Conservation (phyloP, 108 stramenopile species). For the Thalassiosira profunda region DNA sequence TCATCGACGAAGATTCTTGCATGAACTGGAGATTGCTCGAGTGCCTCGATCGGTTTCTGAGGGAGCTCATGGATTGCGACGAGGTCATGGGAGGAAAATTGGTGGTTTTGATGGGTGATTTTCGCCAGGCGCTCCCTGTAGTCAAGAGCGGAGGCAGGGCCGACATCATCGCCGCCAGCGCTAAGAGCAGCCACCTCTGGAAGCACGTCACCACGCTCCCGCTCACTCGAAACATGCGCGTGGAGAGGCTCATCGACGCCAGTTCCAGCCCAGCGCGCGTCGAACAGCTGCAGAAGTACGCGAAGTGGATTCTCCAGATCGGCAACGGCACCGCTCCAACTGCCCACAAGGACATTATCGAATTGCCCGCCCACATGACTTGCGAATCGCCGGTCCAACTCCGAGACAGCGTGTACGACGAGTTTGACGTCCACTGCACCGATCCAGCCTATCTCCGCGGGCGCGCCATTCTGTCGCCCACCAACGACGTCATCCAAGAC, state of each 20-base stretch:
- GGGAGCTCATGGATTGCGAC: constrained; percentile 1
- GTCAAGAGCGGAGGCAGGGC: not conserved
- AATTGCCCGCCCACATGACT: constrained; percentile 21
- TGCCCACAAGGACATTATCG: not conserved
- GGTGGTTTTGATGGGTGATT: constrained; percentile 15
- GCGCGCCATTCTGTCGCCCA: constrained; percentile 16
- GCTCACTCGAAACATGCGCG: constrained; percentile 17
- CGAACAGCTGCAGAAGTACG: not conserved
- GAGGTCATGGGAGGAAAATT: constrained; percentile 10
- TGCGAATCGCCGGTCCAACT: not conserved
- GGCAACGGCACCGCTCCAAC: constrained; percentile 10
- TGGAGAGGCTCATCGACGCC: not conserved
- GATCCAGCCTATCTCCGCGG: constrained; percentile 1
- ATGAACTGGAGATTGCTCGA: not conserved
- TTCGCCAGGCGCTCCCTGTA: constrained; percentile 14
- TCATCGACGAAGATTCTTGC: constrained; percentile 25
- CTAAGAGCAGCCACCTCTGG: constrained; percentile 4
- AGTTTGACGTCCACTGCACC: not conserved
- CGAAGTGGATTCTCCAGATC: constrained; percentile 8
- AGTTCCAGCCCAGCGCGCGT: not conserved
- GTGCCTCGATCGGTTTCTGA: constrained; percentile 4
- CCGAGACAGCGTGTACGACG: constrained; percentile 6
- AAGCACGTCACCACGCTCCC: not conserved
- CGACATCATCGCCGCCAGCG: not conserved
- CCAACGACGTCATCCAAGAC: constrained; percentile 24